Percentiles rank a stretch among this genome's conserved stretches.
Evolutionary conservation across 139 green algal species (phyloP).

Genomic region (Trebouxia sp.): DNA sequence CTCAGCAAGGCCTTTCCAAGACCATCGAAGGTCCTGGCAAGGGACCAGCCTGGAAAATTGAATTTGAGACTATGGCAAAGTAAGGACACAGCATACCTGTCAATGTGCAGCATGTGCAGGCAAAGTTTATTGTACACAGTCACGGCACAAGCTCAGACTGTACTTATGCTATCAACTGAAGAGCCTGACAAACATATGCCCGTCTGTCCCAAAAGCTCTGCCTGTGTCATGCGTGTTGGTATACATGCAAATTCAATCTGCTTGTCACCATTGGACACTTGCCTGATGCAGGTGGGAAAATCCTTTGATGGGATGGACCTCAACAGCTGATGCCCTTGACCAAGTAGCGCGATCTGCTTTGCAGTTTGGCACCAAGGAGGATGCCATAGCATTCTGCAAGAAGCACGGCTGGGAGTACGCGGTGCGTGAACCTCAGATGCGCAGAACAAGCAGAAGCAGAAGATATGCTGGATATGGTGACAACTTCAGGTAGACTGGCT

Average conservation of each 20-base stretch:
- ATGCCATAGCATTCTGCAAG: slow-evolving; percentile 54
- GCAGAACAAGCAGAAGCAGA: slow-evolving; percentile 52
- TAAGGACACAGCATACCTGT: slow-evolving; percentile 23
- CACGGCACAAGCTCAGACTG: neutral
- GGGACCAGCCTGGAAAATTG: slow-evolving; percentile 76
- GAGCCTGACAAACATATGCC: neutral
- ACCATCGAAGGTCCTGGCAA: slow-evolving; percentile 47
- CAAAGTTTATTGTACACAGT: neutral
- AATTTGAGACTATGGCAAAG: slow-evolving; percentile 70
- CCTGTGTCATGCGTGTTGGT: neutral
- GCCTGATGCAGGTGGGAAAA: slow-evolving; percentile 84
- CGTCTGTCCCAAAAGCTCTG: neutral
- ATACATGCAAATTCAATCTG: neutral
- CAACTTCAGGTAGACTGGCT: slow-evolving; percentile 77
- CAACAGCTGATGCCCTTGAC: slow-evolving; percentile 85
- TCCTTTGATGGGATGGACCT: slow-evolving; percentile 98
- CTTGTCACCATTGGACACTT: neutral
- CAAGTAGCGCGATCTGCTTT: slow-evolving; percentile 66
- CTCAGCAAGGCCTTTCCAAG: slow-evolving; percentile 70
- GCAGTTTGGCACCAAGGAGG: slow-evolving; percentile 65
- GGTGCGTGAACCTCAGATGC: slow-evolving; percentile 66
- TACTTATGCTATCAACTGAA: neutral
- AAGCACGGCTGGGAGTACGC: slow-evolving; percentile 74
- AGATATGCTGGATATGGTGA: slow-evolving; percentile 76
- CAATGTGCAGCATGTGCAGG: neutral